phyloP scores from a whole-genome alignment of 345 rosid genomes.

The Arabidopsis arenosa region DNA sequence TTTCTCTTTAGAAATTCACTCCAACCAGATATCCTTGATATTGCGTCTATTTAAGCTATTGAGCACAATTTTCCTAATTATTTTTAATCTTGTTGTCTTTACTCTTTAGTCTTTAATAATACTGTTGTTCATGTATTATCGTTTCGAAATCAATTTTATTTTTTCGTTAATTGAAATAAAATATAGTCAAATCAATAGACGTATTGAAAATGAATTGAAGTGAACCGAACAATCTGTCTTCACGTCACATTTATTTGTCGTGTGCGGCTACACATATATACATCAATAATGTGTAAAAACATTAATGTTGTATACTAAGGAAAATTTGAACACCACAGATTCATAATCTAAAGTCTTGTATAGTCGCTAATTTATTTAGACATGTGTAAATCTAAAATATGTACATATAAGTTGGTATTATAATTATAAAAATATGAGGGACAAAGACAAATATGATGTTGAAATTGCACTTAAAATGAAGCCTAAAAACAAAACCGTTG shows the following conservation, averaged over 20 bases:
- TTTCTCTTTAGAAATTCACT: no score
- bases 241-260: constrained; percentile 24
- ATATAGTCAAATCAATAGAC: constrained; percentile 32
- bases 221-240: constrained; percentile 33
- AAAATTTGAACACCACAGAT: not conserved
- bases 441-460: constrained; percentile 36
- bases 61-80: not conserved
- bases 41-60: not conserved
- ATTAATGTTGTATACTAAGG: constrained; percentile 5
- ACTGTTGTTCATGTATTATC: not conserved
- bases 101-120: no score
- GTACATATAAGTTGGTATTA: not conserved
- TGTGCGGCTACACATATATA: constrained; percentile 20
- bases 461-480: constrained; percentile 35
- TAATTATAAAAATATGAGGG: constrained; percentile 12
- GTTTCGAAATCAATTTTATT: not conserved
- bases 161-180: not conserved
- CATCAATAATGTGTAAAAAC: constrained; percentile 24
- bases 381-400: not conserved
- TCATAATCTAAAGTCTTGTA: constrained; percentile 20
- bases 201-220: constrained; percentile 12
- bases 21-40: not conserved
- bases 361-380: constrained; percentile 19
- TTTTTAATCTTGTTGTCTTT: not conserved
- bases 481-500: constrained; percentile 25